Conservation (phyloP, 2,329 filamentous ascomycete genomes). For the Cladophialophora exuberans region DNA sequence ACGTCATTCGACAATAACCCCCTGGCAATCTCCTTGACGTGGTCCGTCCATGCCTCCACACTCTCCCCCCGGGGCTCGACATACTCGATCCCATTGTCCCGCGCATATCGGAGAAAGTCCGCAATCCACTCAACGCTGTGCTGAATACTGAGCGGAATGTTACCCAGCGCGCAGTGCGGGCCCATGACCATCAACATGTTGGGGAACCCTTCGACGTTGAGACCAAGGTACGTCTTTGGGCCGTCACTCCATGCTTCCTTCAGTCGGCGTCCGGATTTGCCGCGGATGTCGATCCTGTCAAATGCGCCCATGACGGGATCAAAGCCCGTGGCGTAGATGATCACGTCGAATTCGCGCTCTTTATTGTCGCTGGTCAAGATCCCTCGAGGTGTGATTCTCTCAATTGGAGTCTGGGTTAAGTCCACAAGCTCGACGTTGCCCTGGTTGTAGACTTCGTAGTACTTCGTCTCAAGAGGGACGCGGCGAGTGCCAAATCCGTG, state of each 20-base stretch:
- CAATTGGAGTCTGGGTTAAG: conserved; percentile 47
- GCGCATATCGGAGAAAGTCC: conserved; percentile 51
- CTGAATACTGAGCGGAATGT: conserved; percentile 59
- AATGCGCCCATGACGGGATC: conserved; percentile 38
- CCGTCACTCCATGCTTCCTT: conserved; percentile 41
- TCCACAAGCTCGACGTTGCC: conserved; percentile 52
- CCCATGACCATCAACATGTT: conserved; percentile 60
- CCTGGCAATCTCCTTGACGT: conserved; percentile 51
- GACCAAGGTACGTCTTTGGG: conserved; percentile 44
- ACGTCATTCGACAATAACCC: conserved; percentile 52
- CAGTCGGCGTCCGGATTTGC: conserved; percentile 40
- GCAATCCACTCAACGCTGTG: conserved; percentile 57
- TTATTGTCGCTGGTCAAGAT: conserved; percentile 31
- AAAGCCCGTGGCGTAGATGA: conserved; percentile 49
- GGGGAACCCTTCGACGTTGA: conserved; percentile 45
- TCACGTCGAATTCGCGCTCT: background rate
- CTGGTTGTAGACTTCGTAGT: conserved; percentile 54
- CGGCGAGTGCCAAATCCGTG: conserved; percentile 60
- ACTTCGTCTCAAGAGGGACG: conserved; percentile 51
- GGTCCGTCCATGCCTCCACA: conserved; percentile 50
- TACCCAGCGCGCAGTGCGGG: conserved; percentile 57
- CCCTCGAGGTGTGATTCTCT: conserved; percentile 34
- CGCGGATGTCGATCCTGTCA: conserved; percentile 43
- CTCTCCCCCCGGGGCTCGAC: conserved; percentile 53
- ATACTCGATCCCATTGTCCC: conserved; percentile 50